These are phyloP conservation scores for Galeopsis tetrahit DNA, from an alignment of 257 asterid species.

Conservation along the genomic window DNA sequence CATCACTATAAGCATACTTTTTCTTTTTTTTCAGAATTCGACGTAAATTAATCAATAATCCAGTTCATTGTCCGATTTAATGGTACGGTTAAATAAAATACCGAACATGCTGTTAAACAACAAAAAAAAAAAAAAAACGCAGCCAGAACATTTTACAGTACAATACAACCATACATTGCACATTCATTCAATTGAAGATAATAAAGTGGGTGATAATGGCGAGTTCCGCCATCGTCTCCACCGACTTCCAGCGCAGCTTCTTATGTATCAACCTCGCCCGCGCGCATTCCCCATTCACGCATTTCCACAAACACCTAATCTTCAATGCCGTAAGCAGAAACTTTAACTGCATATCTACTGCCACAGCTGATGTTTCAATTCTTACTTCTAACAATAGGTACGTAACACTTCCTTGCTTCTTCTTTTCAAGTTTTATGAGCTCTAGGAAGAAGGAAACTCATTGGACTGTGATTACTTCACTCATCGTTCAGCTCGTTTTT, in stretches of 20 bases:
- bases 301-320: conserved; percentile 38
- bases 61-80: no score
- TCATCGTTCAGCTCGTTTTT: background rate
- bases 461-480: background rate
- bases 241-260: conserved; percentile 43
- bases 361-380: conserved; percentile 44
- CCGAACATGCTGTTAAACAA: no score
- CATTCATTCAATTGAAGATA: no score
- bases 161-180: no score
- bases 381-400: conserved; percentile 59
- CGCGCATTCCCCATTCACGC: conserved; percentile 36
- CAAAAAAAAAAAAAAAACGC: no score
- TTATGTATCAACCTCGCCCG: conserved; percentile 39
- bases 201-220: conserved; percentile 37
- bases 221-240: conserved; percentile 44
- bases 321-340: conserved; percentile 39
- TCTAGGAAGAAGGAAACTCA: background rate
- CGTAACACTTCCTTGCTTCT: conserved; percentile 22
- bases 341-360: conserved; percentile 44
- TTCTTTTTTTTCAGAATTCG: no score
- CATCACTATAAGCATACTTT: no score
- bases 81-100: no score
- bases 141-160: no score
- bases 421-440: background rate
- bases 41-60: no score